A percentile compares a stretch with the other conserved stretches of the same genome.
These are phyloP conservation scores for Diddensiella santjacobensis DNA, from an alignment of 805 yeast species.

Conservation along the genomic window DNA sequence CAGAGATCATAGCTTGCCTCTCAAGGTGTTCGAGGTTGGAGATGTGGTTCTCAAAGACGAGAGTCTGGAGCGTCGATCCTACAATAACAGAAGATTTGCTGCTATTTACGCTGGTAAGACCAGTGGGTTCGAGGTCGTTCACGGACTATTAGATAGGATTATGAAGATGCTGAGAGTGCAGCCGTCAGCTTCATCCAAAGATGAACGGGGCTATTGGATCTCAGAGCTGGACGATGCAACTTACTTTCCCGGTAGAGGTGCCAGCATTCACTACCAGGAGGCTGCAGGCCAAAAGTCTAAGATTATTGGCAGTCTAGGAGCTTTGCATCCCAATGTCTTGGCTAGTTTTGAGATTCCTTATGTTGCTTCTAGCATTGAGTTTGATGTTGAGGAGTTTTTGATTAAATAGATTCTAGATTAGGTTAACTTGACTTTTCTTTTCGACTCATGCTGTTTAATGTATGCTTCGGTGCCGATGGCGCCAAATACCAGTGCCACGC, in stretches of 20 bases:
- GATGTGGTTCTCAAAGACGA: conserved; percentile 87
- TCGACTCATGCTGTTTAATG: conserved; percentile 34
- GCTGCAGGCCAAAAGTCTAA: conserved; percentile 37
- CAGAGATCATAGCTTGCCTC: conserved; percentile 91
- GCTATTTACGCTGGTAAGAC: conserved; percentile 93
- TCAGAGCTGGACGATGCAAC: conserved; percentile 44
- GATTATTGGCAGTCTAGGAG: conserved; percentile 80
- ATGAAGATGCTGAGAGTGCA: conserved; percentile 94
- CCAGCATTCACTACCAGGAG: conserved; percentile 72
- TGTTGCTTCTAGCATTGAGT: conserved; percentile 88
- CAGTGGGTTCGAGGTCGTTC: conserved; percentile 90
- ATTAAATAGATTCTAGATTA: conserved; percentile 4
- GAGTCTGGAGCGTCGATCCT: conserved; percentile 79
- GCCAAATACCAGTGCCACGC: conserved; percentile 73
- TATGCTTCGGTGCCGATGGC: conserved; percentile 82
- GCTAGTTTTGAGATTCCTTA: conserved; percentile 82
- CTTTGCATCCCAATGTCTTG: conserved; percentile 92
- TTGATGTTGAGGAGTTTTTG: conserved; percentile 82
- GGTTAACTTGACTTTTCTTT: neutral
- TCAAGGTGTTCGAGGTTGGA: conserved; percentile 91
- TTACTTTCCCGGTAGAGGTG: conserved; percentile 94
- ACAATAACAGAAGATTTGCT: conserved; percentile 90
- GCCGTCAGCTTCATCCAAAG: conserved; percentile 41
- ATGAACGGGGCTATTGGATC: conserved; percentile 60
- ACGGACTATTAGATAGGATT: conserved; percentile 89